Conservation (phyloP, 345 rosid species). For the Salix arbutifolia region DNA sequence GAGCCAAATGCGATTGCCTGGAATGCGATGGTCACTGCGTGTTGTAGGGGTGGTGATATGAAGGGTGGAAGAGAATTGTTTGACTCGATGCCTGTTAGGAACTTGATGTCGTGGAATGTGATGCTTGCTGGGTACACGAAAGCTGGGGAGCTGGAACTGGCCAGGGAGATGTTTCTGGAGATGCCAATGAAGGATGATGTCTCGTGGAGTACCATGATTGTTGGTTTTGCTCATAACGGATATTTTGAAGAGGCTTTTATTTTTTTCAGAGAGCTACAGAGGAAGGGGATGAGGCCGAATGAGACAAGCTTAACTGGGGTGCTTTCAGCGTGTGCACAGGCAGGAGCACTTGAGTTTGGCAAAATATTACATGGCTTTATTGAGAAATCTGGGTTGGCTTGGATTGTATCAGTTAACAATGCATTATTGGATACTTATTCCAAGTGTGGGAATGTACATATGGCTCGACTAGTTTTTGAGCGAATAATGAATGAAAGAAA, state of each 20-base stretch:
- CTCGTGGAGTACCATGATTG: constrained; percentile 64
- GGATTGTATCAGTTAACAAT: constrained; percentile 72
- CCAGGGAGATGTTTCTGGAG: constrained; percentile 58
- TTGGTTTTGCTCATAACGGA: constrained; percentile 47
- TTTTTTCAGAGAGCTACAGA: constrained; percentile 42
- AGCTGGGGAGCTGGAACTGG: constrained; percentile 59
- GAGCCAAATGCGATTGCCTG: constrained; percentile 64
- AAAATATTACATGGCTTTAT: constrained; percentile 74
- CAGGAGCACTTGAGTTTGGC: constrained; percentile 79
- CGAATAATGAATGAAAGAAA: constrained; percentile 55
- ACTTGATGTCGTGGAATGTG: constrained; percentile 84
- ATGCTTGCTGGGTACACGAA: constrained; percentile 80
- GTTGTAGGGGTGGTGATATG: constrained; percentile 35
- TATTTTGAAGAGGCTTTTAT: constrained; percentile 39
- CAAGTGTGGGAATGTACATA: constrained; percentile 68
- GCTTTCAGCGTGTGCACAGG: constrained; percentile 89
- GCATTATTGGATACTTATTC: constrained; percentile 77
- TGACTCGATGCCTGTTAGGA: constrained; percentile 33
- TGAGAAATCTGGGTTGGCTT: constrained; percentile 67
- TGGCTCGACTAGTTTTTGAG: constrained; percentile 65
- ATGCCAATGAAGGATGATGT: constrained; percentile 59
- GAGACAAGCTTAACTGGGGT: constrained; percentile 86
- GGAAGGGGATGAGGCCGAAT: constrained; percentile 31
- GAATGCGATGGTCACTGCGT: constrained; percentile 50
- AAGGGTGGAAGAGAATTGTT: constrained; percentile 31